Evolutionary conservation across 176 grass and related monocot species (phyloP).

Genomic region (Echinochloa phyllopogon): DNA sequence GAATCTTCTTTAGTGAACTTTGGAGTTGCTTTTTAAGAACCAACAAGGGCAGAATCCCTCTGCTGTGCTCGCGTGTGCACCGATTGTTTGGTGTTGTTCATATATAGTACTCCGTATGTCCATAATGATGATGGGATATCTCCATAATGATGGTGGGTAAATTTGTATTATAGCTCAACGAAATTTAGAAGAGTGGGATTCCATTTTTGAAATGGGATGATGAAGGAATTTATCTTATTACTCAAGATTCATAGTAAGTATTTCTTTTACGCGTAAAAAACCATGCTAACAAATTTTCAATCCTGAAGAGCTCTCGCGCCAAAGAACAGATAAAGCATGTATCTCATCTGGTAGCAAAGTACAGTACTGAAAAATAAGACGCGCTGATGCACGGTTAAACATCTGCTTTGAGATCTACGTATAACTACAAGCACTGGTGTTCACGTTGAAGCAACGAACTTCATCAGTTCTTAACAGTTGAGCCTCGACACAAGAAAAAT

Average conservation of each 20-base stretch:
- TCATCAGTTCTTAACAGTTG: background rate
- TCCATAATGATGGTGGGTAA: background rate
- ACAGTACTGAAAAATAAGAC: background rate
- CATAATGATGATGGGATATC: too few relatives aligned
- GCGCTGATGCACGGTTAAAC: background rate
- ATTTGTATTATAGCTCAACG: background rate
- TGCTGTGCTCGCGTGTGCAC: too few relatives aligned
- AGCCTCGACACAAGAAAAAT: conserved; percentile 31
- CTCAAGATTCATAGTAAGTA: background rate
- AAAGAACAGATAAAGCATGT: background rate
- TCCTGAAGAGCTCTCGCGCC: background rate
- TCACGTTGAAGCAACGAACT: conserved; percentile 17
- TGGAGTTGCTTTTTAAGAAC: too few relatives aligned
- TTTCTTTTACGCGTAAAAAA: background rate
- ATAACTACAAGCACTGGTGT: conserved; percentile 37
- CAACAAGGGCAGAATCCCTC: too few relatives aligned
- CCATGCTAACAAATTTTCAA: background rate
- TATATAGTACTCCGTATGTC: too few relatives aligned
- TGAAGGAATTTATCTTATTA: background rate
- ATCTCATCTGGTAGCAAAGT: background rate
- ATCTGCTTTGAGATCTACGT: conserved; percentile 12
- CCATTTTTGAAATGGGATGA: background rate
- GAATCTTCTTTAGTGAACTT: too few relatives aligned
- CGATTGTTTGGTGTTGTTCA: too few relatives aligned
- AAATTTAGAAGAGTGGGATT: background rate